A percentile compares a stretch with the other conserved stretches of the same genome.
phyloP scores from a whole-genome alignment of 352 stramenopile species.

The Phytophthora vignae region DNA sequence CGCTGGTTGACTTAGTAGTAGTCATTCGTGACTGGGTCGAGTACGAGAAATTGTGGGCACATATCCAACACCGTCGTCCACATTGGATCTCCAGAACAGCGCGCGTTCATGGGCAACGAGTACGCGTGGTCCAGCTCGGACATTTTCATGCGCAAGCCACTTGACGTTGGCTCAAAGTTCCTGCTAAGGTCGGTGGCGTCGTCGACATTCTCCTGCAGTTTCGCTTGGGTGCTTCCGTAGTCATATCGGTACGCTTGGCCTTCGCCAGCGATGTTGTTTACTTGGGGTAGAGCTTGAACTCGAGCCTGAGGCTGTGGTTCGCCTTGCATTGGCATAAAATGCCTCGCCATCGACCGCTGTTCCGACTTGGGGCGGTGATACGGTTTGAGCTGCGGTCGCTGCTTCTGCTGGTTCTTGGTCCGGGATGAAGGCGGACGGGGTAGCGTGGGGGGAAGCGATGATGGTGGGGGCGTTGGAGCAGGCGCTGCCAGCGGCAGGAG shows the following conservation, averaged over 20 bases:
- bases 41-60: slow-evolving; percentile 29
- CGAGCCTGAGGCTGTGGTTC: background rate
- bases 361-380: slow-evolving; percentile 28
- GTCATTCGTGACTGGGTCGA: slow-evolving; percentile 16
- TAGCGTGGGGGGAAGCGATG: slow-evolving; percentile 26
- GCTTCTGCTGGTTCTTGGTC: slow-evolving; percentile 26
- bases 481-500: background rate
- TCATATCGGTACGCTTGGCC: background rate
- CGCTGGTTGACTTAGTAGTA: slow-evolving; percentile 18
- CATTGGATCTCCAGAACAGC: slow-evolving; percentile 18
- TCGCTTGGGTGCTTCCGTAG: slow-evolving; percentile 10
- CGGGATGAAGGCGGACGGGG: slow-evolving; percentile 19
- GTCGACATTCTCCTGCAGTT: slow-evolving; percentile 7
- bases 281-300: background rate
- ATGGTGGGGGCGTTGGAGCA: slow-evolving; percentile 9
- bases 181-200: slow-evolving; percentile 9
- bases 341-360: slow-evolving; percentile 4
- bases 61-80: slow-evolving; percentile 35
- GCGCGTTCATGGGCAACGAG: slow-evolving; percentile 4
- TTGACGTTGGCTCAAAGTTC: background rate
- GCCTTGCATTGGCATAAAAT: background rate
- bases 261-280: background rate
- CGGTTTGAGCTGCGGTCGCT: slow-evolving; percentile 23
- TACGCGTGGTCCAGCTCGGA: slow-evolving; percentile 35
- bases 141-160: slow-evolving; percentile 29